Conservation (phyloP, 2,329 filamentous ascomycete genomes). For the Ceratocystiopsis sp. region DNA sequence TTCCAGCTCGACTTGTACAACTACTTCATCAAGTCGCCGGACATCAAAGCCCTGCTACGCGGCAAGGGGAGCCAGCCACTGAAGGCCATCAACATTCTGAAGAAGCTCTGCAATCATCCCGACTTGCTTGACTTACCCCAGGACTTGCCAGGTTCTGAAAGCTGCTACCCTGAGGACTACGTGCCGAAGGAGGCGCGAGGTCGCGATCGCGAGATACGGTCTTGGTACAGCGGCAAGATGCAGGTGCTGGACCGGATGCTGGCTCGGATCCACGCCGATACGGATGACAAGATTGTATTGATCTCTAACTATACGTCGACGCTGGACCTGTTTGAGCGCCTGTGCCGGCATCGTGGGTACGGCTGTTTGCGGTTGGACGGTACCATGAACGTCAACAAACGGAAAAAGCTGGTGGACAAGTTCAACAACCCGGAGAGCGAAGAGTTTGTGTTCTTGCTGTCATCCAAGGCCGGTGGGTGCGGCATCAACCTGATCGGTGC, state of each 20-base stretch:
- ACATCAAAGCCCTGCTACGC: slow-evolving; percentile 78
- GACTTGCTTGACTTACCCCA: slow-evolving; percentile 71
- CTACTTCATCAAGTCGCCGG: slow-evolving; percentile 88
- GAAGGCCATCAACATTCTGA: slow-evolving; percentile 90
- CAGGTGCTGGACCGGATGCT: slow-evolving; percentile 96
- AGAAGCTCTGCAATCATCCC: slow-evolving; percentile 97
- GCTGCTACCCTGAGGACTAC: slow-evolving; percentile 70
- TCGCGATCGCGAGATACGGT: slow-evolving; percentile 78
- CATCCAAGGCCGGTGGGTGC: slow-evolving; percentile 90
- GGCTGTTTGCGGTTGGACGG: slow-evolving; percentile 82
- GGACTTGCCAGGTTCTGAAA: slow-evolving; percentile 76
- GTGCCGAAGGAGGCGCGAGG: slow-evolving; percentile 76
- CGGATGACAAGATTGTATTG: slow-evolving; percentile 96
- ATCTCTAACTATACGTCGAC: slow-evolving; percentile 98
- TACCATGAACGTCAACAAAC: slow-evolving; percentile 94
- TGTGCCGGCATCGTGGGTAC: slow-evolving; percentile 74
- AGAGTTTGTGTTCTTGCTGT: slow-evolving; percentile 92
- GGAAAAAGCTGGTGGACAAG: slow-evolving; percentile 90
- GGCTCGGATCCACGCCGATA: slow-evolving; percentile 83
- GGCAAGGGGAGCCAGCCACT: slow-evolving; percentile 92
- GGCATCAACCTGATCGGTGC: slow-evolving; percentile 91
- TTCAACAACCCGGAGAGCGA: slow-evolving; percentile 86
- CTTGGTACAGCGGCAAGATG: slow-evolving; percentile 98
- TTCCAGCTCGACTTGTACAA: slow-evolving; percentile 93
- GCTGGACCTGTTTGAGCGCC: slow-evolving; percentile 78